phyloP scores from a whole-genome alignment of 257 asterid species.

The Solanum corneliomulleri region DNA sequence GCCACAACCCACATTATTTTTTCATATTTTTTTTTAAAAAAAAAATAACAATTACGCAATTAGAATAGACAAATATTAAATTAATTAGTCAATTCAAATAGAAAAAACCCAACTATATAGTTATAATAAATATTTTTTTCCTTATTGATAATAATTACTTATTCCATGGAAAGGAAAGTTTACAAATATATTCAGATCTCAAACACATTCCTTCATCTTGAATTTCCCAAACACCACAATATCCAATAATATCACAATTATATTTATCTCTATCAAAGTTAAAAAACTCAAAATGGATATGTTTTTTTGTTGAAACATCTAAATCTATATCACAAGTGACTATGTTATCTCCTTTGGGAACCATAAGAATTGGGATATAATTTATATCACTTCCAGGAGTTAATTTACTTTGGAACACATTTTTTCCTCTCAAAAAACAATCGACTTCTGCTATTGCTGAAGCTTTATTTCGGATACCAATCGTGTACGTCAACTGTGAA shows the following conservation, averaged over 20 bases:
- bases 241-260: background rate
- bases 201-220: background rate
- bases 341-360: background rate
- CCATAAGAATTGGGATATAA: background rate
- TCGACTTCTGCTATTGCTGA: fast-evolving
- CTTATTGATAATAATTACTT: background rate
- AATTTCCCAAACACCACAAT: background rate
- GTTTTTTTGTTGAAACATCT: background rate
- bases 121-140: background rate
- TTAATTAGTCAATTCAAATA: background rate
- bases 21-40: too few species aligned
- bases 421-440: background rate
- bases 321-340: background rate
- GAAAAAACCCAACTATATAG: background rate
- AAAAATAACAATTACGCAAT: background rate
- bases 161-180: background rate
- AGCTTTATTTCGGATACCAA: background rate
- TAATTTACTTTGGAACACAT: background rate
- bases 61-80: too few species aligned
- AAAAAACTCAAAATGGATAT: background rate
- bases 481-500: background rate
- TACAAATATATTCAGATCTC: background rate
- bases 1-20: background rate
- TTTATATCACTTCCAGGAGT: background rate
- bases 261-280: background rate